Evolutionary conservation across 192 early-diverging fungal species (phyloP), one percentile per base, ranked within the genome.

Genomic region (Gamsiella multidivaricata): DNA sequence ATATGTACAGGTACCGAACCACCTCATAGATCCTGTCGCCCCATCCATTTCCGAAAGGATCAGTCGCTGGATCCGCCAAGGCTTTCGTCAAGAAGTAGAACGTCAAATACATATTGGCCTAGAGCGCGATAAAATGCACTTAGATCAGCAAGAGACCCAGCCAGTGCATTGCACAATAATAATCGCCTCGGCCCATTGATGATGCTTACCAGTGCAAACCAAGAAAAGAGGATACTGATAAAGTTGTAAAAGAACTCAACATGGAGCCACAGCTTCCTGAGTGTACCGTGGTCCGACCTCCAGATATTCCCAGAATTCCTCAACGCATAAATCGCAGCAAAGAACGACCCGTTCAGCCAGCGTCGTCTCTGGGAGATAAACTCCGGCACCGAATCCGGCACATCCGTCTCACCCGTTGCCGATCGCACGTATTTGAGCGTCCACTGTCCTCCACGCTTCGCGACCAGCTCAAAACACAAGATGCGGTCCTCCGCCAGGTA

Each of bases 331-430:
- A 94, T 80, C 29, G 83, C 85, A 9, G 93, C 93, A 87, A 94
- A 94, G 81, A 92, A 91, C 14, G 89, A 91, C 8, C 93, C 93
- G 65, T 94, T 94, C 18, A 94, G 72, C 92, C 92, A 94, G 56
- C 93, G 84, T 62, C 93, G 82, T 31, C 93, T 84, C 51, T 94
- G 93, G 0, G 90, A 89, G 42, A 94, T 89, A 45, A 94, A 90
- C 62, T 93, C 92, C 45, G 90, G 85, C 17, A 91, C 81, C 34
- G 64, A 80, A 39, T 90, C 87, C 1, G 92, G 92, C 1, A 94
- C 93, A 81, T 94, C 92, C 7, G 92, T 94, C 80, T 92, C 91
- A 17, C 89, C 93, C 22, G 84, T 69, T 3, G 91, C 87, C 8
- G 80, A 86, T 39, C 82, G 81, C 1, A 91, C 92, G 60, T 94